Conservation (phyloP, 345 rosid species). For the Eucalyptus erythrocorys region DNA sequence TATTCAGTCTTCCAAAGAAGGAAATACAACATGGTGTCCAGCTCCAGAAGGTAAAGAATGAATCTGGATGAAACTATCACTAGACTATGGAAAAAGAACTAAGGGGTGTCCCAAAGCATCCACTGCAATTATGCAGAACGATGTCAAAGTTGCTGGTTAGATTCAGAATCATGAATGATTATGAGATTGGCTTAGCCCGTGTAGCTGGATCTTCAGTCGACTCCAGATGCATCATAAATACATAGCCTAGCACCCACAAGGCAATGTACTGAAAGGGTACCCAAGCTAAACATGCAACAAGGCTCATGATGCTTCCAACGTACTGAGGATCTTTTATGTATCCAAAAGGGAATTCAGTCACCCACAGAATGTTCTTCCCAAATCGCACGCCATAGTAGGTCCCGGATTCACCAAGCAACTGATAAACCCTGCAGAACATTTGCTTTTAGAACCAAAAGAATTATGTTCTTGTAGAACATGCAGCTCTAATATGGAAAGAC, state of each 20-base stretch:
- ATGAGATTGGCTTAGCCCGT: constrained; percentile 53
- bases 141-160: neutral
- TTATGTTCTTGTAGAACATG: neutral
- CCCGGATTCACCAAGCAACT: constrained; percentile 84
- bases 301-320: constrained; percentile 78
- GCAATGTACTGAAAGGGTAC: constrained; percentile 74
- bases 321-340: constrained; percentile 85
- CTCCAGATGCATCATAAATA: constrained; percentile 56
- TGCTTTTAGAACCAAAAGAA: neutral
- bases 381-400: constrained; percentile 84
- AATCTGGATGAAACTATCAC: neutral
- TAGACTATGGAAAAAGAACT: neutral
- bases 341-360: constrained; percentile 82
- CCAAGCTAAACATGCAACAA: constrained; percentile 65
- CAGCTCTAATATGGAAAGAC: neutral
- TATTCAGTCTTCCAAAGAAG: neutral
- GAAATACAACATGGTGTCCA: neutral
- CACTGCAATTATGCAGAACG: neutral
- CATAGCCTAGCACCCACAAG: constrained; percentile 66
- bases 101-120: neutral
- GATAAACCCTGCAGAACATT: constrained; percentile 56
- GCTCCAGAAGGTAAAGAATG: neutral
- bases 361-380: constrained; percentile 80
- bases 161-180: neutral
- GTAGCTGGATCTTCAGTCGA: constrained; percentile 54